Base-by-base conservation (phyloP, 257 asterid species). In the Nicotiana sylvestris region DNA sequence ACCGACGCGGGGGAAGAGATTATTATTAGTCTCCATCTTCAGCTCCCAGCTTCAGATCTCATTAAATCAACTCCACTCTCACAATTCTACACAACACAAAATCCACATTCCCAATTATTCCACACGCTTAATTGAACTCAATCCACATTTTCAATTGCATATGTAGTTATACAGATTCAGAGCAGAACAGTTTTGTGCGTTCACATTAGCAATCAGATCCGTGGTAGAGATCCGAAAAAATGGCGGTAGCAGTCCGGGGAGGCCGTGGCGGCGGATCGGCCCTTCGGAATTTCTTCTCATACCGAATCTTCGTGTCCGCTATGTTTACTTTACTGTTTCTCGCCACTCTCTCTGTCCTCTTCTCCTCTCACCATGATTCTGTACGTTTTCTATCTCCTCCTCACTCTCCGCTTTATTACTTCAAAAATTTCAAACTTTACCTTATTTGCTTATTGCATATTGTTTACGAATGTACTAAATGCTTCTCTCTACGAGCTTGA, bases 181-280 rank as follows among this genome's bases (percentile, higher is more conserved):
- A 43, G 78, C 37, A 72, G 25, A 72, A 70, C 5, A 27, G 33
- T 21, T 21, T 72, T 35, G 83, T 56, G 62, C 53, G 58, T 32
- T 7, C 37, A 66, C 55, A 5, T 30, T 58, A 29, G 2, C 55
- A 55, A 15, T 81, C 66, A 46, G 83, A 81, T 81, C 83, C 67
- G 78, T 81, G 80, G 39, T 81, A 25, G 78, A 46, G 85, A 9
- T 86, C 51, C 83, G 51, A 62, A 66, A 49, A 60, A 78, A 92
- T 95, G 98, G 99, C 98, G 87, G 96, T 96, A 85, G 97, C 97
- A 77, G 95, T 87, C 85, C 94, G 99, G 70, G 92, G 94, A 53
- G 90, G 90, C 83, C 96, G 97, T 78, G 94, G 94, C 51, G 89
- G 91, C 82, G 99, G 98, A 94, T 93, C 95, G 85, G 79, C 90